Evolutionary conservation across 2,329 filamentous ascomycete species (phyloP).

Genomic region (Phaeosphaeria sp.): DNA sequence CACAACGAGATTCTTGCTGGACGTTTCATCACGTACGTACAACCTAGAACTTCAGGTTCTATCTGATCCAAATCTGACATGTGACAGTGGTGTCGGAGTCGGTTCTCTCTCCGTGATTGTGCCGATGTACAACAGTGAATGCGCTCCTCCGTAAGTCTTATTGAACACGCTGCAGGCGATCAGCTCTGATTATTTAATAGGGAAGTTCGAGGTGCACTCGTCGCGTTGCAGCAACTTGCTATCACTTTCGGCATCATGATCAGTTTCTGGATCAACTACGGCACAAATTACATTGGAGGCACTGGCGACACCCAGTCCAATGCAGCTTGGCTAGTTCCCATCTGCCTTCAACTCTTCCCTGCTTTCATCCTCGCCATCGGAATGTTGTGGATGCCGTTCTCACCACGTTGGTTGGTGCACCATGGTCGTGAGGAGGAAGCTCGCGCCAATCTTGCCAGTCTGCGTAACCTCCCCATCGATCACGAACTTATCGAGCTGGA

Average conservation of each 20-base stretch:
- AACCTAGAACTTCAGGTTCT: background rate
- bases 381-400: slow-evolving; percentile 83
- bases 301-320: slow-evolving; percentile 64
- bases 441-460: slow-evolving; percentile 65
- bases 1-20: slow-evolving; percentile 71
- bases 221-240: slow-evolving; percentile 68
- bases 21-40: slow-evolving; percentile 68
- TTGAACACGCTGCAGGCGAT: background rate
- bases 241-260: slow-evolving; percentile 60
- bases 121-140: slow-evolving; percentile 57
- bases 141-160: slow-evolving; percentile 55
- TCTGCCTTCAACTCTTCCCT: slow-evolving; percentile 73
- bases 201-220: slow-evolving; percentile 70
- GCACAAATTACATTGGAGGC: slow-evolving; percentile 60
- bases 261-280: slow-evolving; percentile 44
- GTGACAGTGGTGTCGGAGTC: slow-evolving; percentile 64
- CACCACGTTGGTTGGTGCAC: slow-evolving; percentile 76
- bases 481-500: slow-evolving; percentile 76
- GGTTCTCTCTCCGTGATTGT: slow-evolving; percentile 73
- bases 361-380: slow-evolving; percentile 71
- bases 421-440: slow-evolving; percentile 74
- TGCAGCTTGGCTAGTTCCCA: slow-evolving; percentile 76
- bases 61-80: slow-evolving; percentile 15
- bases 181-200: slow-evolving; percentile 50
- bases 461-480: slow-evolving; percentile 67